Evolutionary conservation across 441 rosid species (phyloP).

Genomic region (Gossypium gossypioides): DNA sequence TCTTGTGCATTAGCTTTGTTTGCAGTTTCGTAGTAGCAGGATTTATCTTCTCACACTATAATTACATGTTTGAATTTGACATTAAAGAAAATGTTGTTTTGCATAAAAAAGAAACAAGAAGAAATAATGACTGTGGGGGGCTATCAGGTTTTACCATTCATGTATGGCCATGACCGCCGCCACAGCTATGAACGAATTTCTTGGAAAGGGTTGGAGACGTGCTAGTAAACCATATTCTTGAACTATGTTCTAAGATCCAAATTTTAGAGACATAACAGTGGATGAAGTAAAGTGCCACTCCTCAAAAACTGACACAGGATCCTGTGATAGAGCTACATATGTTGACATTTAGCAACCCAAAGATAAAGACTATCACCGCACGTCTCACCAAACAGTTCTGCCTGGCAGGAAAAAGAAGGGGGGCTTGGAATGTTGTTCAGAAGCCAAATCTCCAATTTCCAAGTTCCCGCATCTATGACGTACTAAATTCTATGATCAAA

Average conservation of each 20-base stretch:
- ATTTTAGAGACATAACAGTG: background rate
- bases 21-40: background rate
- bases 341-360: slow-evolving; percentile 5
- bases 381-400: background rate
- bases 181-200: slow-evolving; percentile 1
- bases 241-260: background rate
- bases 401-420: background rate
- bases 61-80: background rate
- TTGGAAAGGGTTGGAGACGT: slow-evolving; percentile 45
- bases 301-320: slow-evolving; percentile 11
- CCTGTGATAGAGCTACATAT: slow-evolving; percentile 7
- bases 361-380: slow-evolving; percentile 11
- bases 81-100: background rate
- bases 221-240: slow-evolving; percentile 9
- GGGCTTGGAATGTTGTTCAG: slow-evolving; percentile 13
- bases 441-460: slow-evolving; percentile 13
- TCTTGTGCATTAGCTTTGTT: background rate
- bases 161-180: background rate
- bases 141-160: no score
- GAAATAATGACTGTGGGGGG: background rate
- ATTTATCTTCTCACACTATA: background rate
- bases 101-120: background rate
- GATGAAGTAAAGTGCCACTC: slow-evolving; percentile 4
- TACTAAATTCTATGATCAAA: slow-evolving; percentile 1
- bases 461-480: slow-evolving; percentile 24